A percentile compares a stretch with the other conserved stretches of the same genome.
Evolutionary conservation across 2,329 filamentous ascomycete species (phyloP).

Genomic region (Penicillium polonicum): DNA sequence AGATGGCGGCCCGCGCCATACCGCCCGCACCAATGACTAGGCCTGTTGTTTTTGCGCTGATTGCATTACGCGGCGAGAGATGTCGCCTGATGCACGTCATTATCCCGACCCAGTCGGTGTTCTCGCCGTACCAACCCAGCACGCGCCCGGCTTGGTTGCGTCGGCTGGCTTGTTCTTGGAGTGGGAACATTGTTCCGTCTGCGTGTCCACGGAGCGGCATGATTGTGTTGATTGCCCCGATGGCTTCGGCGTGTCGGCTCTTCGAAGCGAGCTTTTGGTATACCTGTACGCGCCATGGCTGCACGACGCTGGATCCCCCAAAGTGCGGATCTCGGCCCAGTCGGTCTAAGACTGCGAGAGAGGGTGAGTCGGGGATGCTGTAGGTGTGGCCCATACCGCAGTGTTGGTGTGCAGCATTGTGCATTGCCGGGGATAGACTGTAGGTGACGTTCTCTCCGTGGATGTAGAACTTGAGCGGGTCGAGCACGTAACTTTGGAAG

Average conservation of each 20-base stretch:
- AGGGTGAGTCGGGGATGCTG: slow-evolving; percentile 38
- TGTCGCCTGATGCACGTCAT: slow-evolving; percentile 44
- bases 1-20: slow-evolving; percentile 76
- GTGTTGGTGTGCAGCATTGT: slow-evolving; percentile 42
- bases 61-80: slow-evolving; percentile 51
- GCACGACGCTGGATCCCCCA: slow-evolving; percentile 45
- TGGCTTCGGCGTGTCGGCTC: slow-evolving; percentile 45
- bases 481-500: slow-evolving; percentile 43
- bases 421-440: slow-evolving; percentile 46
- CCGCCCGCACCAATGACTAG: slow-evolving; percentile 63
- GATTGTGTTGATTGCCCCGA: slow-evolving; percentile 47
- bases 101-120: slow-evolving; percentile 47
- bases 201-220: slow-evolving; percentile 42
- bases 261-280: slow-evolving; percentile 40
- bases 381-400: slow-evolving; percentile 44
- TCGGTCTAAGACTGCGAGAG: slow-evolving; percentile 39
- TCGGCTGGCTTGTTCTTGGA: slow-evolving; percentile 42
- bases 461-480: slow-evolving; percentile 45
- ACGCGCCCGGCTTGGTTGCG: slow-evolving; percentile 44
- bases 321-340: slow-evolving; percentile 41
- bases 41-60: slow-evolving; percentile 53
- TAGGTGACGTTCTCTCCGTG: slow-evolving; percentile 44
- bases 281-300: slow-evolving; percentile 45
- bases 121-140: slow-evolving; percentile 46
- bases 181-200: slow-evolving; percentile 37